Base-by-base conservation (phyloP, 2,329 filamentous ascomycete genomes). In the Bipolaris cookei region DNA sequence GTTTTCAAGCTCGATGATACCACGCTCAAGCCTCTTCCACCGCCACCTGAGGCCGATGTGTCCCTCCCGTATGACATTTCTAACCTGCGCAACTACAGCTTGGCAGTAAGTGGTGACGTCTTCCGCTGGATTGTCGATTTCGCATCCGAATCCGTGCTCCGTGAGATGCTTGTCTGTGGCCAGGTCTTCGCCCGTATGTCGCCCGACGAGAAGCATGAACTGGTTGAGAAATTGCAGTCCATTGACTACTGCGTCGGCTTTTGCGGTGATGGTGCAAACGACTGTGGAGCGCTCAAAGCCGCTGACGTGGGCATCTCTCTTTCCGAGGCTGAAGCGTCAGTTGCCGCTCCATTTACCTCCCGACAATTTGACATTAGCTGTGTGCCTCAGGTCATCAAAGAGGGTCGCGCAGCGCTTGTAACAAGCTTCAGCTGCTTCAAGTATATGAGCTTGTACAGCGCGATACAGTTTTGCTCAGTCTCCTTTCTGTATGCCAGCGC, bases 401-500 rank as follows among this genome's bases (percentile, higher is more conserved):
- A 99, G 81, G 95, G 95, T 18, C 88, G 96, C 61, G 94, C 94
- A 18, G 91, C 96, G 32, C 84, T 99, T 32, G 93, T 98, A n/a
- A 99, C 95, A 11, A 97, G 92, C 77, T 99, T 99, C 80, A 96
- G 91, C 80, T 99, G 95, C 80, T 99, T 99, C 84, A 99, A 98
- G 81, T 99, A 96, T 79, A 99, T 99, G 96, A 96, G 91, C 68
- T 79, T 99, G 64, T 99, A 99, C 81, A 98, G 93, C 2, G 94
- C 95, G n/a, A 99, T 99, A 64, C 95, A 99, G 76, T 99, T 99
- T 80, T 96, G 92, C 6, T 92, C 91, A 0, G 96, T 99, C 71
- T 96, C 90, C 83, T 97, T 99, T 74, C 84, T 99, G 14, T 99
- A 99, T 76, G 91, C 92, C 6, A 92, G 88, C 6, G 96, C 90